Base-by-base conservation (phyloP, 345 rosid species). In the Luvunga scandens region DNA sequence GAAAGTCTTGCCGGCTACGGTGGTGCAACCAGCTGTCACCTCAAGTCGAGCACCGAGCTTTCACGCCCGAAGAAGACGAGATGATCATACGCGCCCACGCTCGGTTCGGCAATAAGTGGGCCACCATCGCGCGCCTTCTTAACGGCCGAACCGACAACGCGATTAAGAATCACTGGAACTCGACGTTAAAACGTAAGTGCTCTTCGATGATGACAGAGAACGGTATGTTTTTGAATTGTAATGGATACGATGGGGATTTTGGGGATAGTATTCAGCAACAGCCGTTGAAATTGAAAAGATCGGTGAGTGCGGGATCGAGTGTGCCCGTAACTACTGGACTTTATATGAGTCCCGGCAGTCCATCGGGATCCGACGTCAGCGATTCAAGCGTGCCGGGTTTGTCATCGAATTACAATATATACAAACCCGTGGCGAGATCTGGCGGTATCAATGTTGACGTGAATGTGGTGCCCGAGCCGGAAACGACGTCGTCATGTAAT, bases 1-100 rank as follows among this genome's bases (percentile, higher is more conserved):
- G 98, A 0, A 93, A 93, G 78, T 93, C 98, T 12, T 95, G 99
- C 59, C 82, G 99, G 61, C 88, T 93, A 71, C 89, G 98, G 33
- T 95, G 98, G 98, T 93, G 98, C 78, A 93, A 95, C 86, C 99
- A 95, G 91, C 88, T 95, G 4, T 93, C 98, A 0, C 99, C 99
- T 0, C 91, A 90, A 85, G 99, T 95, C 0, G 97, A 93, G 83
- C 99, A 93, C 84, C 89, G 98, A 21, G 89, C 94, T 5, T 95
- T 93, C 66, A 80, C 91, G 0, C 66, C 91, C 0, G 93, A 93
- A 38, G 99, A 95, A 73, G 96, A 93, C 69, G 94, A 93, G 18
- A 90, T 89, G 56, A 95, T 93, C 50, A 73, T 92, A 75, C 78
- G 89, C 48, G 99, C 99, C 6, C 99, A 95, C 69, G 92, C 96